phyloP scores from a whole-genome alignment of 768 basidiomycete genomes.

The Russula griseocarnosa region DNA sequence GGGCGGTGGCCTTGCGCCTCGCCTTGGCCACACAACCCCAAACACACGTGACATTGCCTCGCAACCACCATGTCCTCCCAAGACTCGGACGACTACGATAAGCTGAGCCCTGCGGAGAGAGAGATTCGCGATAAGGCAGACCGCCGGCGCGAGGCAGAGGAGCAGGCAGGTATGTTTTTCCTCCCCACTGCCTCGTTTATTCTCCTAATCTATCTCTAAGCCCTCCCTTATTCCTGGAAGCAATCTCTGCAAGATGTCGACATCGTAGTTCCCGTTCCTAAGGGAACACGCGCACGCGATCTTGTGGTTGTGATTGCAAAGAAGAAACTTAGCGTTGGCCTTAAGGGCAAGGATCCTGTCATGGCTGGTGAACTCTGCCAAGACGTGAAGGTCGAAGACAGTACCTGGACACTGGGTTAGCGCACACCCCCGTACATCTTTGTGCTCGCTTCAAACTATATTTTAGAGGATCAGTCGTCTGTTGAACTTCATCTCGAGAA shows the following conservation, averaged over 20 bases:
- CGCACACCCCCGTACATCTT: constrained; percentile 20
- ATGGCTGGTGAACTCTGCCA: constrained; percentile 87
- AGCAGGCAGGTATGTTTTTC: constrained; percentile 72
- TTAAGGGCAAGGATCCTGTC: constrained; percentile 85
- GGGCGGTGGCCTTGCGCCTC: not conserved
- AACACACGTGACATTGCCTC: constrained; percentile 29
- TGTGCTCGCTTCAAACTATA: constrained; percentile 2
- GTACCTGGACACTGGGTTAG: constrained; percentile 93
- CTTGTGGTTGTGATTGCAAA: constrained; percentile 72
- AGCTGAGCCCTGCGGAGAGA: constrained; percentile 70
- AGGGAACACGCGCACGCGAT: constrained; percentile 79
- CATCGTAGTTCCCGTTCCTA: constrained; percentile 75
- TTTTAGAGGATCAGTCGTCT: constrained; percentile 68
- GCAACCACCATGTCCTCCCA: constrained; percentile 15
- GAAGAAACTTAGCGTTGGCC: constrained; percentile 73
- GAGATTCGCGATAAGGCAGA: constrained; percentile 67
- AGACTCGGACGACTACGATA: constrained; percentile 56
- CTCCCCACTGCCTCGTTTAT: constrained; percentile 29
- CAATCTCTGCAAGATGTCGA: constrained; percentile 89
- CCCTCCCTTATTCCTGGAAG: constrained; percentile 86
- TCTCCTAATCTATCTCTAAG: constrained; percentile 38
- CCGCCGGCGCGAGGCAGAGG: constrained; percentile 62
- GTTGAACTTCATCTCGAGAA: constrained; percentile 83
- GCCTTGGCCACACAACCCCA: constrained; percentile 34
- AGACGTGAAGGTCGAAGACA: constrained; percentile 94